phyloP scores from a whole-genome alignment of 139 green algal species.

The Chlorella sp. region DNA sequence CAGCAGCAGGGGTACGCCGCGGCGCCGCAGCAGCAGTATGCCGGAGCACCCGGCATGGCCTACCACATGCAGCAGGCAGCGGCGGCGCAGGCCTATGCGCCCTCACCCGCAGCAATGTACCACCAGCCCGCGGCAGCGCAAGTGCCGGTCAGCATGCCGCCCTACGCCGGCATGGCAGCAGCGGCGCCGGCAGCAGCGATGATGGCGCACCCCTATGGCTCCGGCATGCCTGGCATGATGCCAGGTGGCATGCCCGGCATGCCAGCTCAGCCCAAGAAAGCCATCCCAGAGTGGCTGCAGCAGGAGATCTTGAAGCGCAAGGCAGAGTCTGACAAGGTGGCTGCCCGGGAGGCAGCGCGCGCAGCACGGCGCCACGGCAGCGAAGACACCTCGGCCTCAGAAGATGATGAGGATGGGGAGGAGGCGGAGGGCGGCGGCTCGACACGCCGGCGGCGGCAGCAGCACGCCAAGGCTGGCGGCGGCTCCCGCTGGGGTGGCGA shows the following conservation, averaged over 20 bases:
- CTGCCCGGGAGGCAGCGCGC: not conserved
- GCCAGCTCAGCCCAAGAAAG: slow-evolving; percentile 18
- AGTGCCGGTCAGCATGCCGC: not conserved
- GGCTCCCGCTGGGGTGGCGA: slow-evolving; percentile 21
- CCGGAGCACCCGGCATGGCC: not conserved
- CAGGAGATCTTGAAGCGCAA: slow-evolving; percentile 50
- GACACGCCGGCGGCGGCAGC: not conserved
- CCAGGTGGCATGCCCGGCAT: not conserved
- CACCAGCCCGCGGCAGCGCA: not conserved
- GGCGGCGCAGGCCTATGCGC: not conserved
- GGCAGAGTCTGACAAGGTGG: slow-evolving; percentile 19
- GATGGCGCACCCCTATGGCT: not conserved
- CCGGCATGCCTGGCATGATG: not conserved
- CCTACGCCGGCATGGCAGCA: not conserved
- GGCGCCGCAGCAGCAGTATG: not conserved
- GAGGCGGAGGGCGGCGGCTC: not conserved
- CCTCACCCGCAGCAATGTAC: too few relatives aligned
- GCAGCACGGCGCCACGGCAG: slow-evolving; percentile 13
- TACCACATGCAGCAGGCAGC: slow-evolving; percentile 31
- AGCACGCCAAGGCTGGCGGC: not conserved
- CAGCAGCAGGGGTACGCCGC: not conserved
- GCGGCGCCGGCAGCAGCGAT: slow-evolving; percentile 7
- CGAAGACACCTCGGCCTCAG: not conserved
- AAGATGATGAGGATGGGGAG: not conserved
- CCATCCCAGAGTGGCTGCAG: slow-evolving; percentile 57